phyloP scores from a whole-genome alignment of 2,329 filamentous ascomycete genomes.

The Coniochaeta ligniaria region DNA sequence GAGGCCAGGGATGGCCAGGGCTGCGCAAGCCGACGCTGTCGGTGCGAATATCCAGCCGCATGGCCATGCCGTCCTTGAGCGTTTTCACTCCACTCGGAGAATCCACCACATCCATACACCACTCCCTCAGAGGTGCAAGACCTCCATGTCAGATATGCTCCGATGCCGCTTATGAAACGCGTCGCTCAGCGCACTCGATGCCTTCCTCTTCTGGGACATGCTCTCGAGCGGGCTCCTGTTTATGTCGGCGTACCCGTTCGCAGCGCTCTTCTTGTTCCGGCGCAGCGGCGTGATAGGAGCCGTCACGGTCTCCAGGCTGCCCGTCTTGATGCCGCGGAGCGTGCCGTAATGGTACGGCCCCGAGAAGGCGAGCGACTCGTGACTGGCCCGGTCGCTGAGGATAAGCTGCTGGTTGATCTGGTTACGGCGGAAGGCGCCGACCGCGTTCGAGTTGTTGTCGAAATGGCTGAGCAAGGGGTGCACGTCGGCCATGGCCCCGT shows the following conservation, averaged over 20 bases:
- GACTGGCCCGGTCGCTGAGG: conserved; percentile 51
- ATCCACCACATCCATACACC: conserved; percentile 6
- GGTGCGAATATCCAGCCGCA: conserved; percentile 2
- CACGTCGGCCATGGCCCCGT: conserved; percentile 31
- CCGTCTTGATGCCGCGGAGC: conserved; percentile 56
- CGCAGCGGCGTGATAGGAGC: conserved; percentile 62
- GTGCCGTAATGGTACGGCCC: conserved; percentile 53
- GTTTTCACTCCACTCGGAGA: conserved; percentile 20
- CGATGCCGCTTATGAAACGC: conserved; percentile 47
- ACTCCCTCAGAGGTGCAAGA: conserved; percentile 30
- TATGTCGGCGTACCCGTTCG: conserved; percentile 16
- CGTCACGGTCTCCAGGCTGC: conserved; percentile 58
- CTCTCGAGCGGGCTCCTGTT: conserved; percentile 43
- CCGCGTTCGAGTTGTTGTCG: conserved; percentile 57
- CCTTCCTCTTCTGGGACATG: conserved; percentile 48
- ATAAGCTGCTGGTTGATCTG: conserved; percentile 57
- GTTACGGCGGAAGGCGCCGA: conserved; percentile 71
- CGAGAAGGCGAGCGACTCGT: conserved; percentile 56
- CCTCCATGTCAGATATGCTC: conserved; percentile 51
- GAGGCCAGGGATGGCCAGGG: conserved; percentile 35
- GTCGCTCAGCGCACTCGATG: conserved; percentile 25
- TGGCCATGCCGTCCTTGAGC: conserved; percentile 38
- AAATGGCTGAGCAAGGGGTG: conserved; percentile 59
- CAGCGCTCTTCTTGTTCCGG: conserved; percentile 43
- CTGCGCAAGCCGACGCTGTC: not conserved